Conservation (phyloP, 345 rosid species). For the Salix suchowensis region DNA sequence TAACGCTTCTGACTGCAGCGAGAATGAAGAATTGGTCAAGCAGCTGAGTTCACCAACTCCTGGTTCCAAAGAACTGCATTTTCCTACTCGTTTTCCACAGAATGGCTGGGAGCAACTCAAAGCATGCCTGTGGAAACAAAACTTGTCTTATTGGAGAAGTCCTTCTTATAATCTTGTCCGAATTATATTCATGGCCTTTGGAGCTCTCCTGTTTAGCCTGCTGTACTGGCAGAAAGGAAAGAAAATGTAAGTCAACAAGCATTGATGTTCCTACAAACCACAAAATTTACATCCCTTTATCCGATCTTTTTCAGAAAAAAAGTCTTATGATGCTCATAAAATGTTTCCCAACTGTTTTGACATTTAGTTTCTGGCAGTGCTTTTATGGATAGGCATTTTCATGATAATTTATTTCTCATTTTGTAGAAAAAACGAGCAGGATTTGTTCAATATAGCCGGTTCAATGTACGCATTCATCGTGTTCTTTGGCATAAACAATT, state of each 20-base stretch:
- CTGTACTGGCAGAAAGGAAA: slow-evolving; percentile 69
- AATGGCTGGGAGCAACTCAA: slow-evolving; percentile 63
- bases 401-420: neutral
- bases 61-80: slow-evolving; percentile 52
- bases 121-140: slow-evolving; percentile 72
- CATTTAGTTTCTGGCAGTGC: neutral
- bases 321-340: too few relatives aligned
- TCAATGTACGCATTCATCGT: neutral
- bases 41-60: slow-evolving; percentile 40
- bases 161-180: slow-evolving; percentile 68
- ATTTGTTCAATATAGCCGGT: neutral
- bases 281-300: too few relatives aligned
- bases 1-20: slow-evolving; percentile 25
- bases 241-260: slow-evolving; percentile 33
- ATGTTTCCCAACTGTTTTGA: neutral
- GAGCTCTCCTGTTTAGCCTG: slow-evolving; percentile 54
- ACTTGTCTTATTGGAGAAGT: slow-evolving; percentile 80
- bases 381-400: neutral
- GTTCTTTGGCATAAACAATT: neutral
- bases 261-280: too few relatives aligned
- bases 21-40: slow-evolving; percentile 42
- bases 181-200: slow-evolving; percentile 18
- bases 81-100: slow-evolving; percentile 41
- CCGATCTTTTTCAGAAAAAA: too few relatives aligned
- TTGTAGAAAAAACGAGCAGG: neutral